These are phyloP conservation scores for Acer yangbiense DNA, from an alignment of 345 rosid species.

Conservation along the genomic window DNA sequence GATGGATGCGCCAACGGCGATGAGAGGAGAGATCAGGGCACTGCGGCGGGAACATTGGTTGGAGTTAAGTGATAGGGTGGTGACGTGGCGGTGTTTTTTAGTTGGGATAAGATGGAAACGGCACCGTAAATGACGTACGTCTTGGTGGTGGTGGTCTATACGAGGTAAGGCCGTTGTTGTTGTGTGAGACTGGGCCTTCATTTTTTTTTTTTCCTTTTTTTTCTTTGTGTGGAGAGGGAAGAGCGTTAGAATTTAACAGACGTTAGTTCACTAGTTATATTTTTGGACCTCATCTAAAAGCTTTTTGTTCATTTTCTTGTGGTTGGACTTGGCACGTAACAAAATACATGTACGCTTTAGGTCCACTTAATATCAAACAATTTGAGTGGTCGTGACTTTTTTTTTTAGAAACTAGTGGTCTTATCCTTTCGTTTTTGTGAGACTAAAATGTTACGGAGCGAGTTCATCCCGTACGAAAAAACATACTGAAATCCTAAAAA, in stretches of 20 bases:
- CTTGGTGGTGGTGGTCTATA: neutral
- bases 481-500: too few species aligned
- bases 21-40: conserved; percentile 47
- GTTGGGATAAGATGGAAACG: neutral
- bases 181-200: neutral
- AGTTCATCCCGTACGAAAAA: too few species aligned
- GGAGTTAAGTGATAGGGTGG: neutral
- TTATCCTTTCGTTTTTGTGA: too few species aligned
- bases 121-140: neutral
- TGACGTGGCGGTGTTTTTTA: conserved; percentile 18
- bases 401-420: too few species aligned
- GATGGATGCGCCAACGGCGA: conserved; percentile 31
- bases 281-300: too few species aligned
- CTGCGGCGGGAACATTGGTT: conserved; percentile 34
- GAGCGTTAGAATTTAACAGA: neutral
- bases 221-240: neutral
- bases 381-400: too few species aligned
- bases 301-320: neutral
- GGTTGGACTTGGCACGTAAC: neutral
- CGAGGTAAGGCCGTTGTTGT: neutral
- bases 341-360: neutral
- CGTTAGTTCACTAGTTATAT: too few species aligned
- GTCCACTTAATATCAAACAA: too few species aligned
- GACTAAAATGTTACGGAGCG: too few species aligned
- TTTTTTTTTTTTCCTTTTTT: neutral